A percentile compares a stretch with the other conserved stretches of the same genome.
These are phyloP conservation scores for Nymphaea colorata DNA, from an alignment of 164 flowering plant species.

Conservation along the genomic window DNA sequence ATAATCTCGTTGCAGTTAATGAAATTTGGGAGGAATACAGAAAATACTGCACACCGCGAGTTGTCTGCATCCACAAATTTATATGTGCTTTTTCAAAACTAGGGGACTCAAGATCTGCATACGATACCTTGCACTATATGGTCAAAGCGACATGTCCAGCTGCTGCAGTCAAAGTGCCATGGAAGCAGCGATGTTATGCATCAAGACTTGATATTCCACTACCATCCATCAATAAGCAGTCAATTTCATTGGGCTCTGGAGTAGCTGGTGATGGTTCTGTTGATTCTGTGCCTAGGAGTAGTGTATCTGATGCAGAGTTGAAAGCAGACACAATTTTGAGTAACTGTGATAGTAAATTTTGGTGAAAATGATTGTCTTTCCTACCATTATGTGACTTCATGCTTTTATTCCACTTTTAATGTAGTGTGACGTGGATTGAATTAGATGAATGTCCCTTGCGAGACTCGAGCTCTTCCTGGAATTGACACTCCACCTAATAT, in stretches of 20 bases:
- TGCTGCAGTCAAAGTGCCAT: constrained; percentile 12
- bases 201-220: constrained; percentile 60
- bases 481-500: too few relatives aligned
- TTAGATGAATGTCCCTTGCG: too few relatives aligned
- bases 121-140: constrained; percentile 53
- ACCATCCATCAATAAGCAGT: constrained; percentile 17
- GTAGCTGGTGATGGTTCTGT: neutral
- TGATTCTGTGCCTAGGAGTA: neutral
- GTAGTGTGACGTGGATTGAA: too few relatives aligned
- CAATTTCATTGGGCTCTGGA: neutral
- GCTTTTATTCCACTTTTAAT: too few relatives aligned
- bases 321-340: too few relatives aligned
- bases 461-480: too few relatives aligned
- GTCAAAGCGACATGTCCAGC: constrained; percentile 34
- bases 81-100: constrained; percentile 56
- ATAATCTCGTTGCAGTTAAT: constrained; percentile 45
- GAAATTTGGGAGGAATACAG: constrained; percentile 57
- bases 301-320: neutral
- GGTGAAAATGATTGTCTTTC: neutral
- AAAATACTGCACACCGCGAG: constrained; percentile 37
- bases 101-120: constrained; percentile 60
- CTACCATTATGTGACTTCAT: too few relatives aligned
- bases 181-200: constrained; percentile 20
- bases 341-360: neutral
- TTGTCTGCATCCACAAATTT: constrained; percentile 41